A percentile compares a stretch with the other conserved stretches of the same genome.
These are phyloP conservation scores for Pythium apleroticum DNA, from an alignment of 352 stramenopile species.

Conservation along the genomic window DNA sequence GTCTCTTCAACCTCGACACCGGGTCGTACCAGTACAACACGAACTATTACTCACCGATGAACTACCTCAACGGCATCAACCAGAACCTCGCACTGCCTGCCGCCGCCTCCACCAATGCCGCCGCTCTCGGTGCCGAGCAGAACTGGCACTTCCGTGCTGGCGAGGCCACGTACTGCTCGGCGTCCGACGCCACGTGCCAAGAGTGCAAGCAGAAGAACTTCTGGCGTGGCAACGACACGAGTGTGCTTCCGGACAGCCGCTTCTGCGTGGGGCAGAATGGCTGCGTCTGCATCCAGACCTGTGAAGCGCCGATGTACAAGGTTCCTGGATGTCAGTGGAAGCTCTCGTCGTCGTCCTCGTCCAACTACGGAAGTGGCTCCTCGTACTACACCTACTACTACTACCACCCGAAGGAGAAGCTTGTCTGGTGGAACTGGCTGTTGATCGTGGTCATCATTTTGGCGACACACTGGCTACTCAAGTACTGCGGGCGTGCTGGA, in stretches of 20 bases:
- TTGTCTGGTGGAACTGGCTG: not conserved
- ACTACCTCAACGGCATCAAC: conserved; percentile 21
- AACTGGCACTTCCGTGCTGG: conserved; percentile 28
- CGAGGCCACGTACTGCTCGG: conserved; percentile 26
- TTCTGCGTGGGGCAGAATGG: conserved; percentile 16
- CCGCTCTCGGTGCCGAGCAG: conserved; percentile 14
- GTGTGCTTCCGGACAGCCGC: conserved; percentile 14
- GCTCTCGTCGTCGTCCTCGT: conserved; percentile 10
- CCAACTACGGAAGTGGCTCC: not conserved
- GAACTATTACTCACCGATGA: conserved; percentile 26
- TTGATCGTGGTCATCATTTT: not conserved
- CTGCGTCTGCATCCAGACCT: conserved; percentile 29
- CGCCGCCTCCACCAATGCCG: conserved; percentile 7
- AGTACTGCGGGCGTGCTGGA: not conserved
- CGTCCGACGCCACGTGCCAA: conserved; percentile 19
- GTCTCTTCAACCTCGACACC: conserved; percentile 12
- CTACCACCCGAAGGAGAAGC: not conserved
- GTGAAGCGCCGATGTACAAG: conserved; percentile 21
- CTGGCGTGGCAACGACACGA: conserved; percentile 4
- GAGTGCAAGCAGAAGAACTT: conserved; percentile 28
- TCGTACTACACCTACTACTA: not conserved
- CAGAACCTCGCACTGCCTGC: conserved; percentile 12
- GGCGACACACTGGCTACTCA: not conserved
- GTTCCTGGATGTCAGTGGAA: conserved; percentile 19
- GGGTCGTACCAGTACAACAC: conserved; percentile 13